Conservation (phyloP, 2,329 filamentous ascomycete species). For the Colletotrichum musicola region DNA sequence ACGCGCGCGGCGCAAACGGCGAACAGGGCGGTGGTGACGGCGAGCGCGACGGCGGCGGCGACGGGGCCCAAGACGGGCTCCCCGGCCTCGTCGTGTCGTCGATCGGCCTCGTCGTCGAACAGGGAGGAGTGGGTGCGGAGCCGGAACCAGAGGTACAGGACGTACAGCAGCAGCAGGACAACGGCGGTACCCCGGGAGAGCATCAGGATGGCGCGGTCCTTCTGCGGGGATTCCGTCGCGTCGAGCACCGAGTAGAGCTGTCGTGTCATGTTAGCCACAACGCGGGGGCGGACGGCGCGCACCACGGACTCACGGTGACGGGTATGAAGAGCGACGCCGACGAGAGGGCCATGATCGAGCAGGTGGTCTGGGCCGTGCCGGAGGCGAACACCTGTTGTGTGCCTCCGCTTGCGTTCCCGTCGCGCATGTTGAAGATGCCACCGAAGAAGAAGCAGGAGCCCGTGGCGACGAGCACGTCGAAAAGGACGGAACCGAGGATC, state of each 20-base stretch:
- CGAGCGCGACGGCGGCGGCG: constrained; percentile 74
- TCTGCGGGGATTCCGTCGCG: constrained; percentile 54
- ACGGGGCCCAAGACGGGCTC: constrained; percentile 70
- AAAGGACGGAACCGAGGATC: constrained; percentile 96
- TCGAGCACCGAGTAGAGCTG: constrained; percentile 77
- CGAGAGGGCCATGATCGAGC: constrained; percentile 80
- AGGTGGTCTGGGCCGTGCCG: constrained; percentile 82
- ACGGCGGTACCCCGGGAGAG: constrained; percentile 83
- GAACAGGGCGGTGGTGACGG: constrained; percentile 77
- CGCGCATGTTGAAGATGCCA: constrained; percentile 73
- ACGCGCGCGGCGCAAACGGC: constrained; percentile 82
- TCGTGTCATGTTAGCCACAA: constrained; percentile 5
- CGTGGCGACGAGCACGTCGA: constrained; percentile 90
- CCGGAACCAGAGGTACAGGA: constrained; percentile 83
- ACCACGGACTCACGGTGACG: constrained; percentile 71
- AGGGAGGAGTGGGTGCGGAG: constrained; percentile 79
- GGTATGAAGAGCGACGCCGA: constrained; percentile 85
- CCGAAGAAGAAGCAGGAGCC: constrained; percentile 85
- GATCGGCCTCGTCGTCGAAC: constrained; percentile 69
- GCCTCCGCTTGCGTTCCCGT: constrained; percentile 65
- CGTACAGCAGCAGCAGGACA: constrained; percentile 80
- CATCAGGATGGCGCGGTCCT: constrained; percentile 71
- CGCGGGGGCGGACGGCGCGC: neutral
- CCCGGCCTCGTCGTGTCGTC: constrained; percentile 49
- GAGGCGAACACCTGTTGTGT: constrained; percentile 80